Percentiles rank a stretch among this genome's conserved stretches.
Conservation (phyloP, 106 monocot species). For the Apostasia ramifera region DNA sequence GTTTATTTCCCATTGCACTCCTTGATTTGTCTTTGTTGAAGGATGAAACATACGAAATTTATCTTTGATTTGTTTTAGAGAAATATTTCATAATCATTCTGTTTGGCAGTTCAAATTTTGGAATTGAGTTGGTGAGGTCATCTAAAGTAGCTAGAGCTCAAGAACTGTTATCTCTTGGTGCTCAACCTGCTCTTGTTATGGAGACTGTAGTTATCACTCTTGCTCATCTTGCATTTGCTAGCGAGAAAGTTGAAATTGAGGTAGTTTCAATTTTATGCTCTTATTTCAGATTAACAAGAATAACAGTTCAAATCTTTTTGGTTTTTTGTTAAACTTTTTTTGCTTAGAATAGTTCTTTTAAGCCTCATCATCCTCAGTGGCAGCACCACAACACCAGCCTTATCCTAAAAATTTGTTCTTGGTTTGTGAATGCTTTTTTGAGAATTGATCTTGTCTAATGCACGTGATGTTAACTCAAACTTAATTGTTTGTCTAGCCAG, state of each 20-base stretch:
- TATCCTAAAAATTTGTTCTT: too few species aligned
- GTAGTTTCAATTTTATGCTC: constrained; percentile 19
- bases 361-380: neutral
- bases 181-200: constrained; percentile 22
- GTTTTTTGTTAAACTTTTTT: too few species aligned
- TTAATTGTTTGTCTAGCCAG: too few species aligned
- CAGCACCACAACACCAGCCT: too few species aligned
- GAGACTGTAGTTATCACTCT: constrained; percentile 78
- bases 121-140: constrained; percentile 55
- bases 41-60: too few species aligned
- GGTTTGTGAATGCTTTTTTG: too few species aligned
- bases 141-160: constrained; percentile 55
- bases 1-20: too few species aligned
- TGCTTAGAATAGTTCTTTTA: neutral
- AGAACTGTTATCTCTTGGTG: constrained; percentile 39
- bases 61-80: too few species aligned
- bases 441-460: too few species aligned
- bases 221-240: constrained; percentile 63
- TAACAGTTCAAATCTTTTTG: neutral
- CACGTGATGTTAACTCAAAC: too few species aligned
- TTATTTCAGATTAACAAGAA: neutral
- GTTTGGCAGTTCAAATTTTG: constrained; percentile 65
- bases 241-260: constrained; percentile 79
- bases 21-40: too few species aligned
- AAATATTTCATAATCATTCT: neutral